These are phyloP conservation scores for Paraglomus occultum DNA, from an alignment of 192 early-diverging fungal genomes.

Conservation along the genomic window DNA sequence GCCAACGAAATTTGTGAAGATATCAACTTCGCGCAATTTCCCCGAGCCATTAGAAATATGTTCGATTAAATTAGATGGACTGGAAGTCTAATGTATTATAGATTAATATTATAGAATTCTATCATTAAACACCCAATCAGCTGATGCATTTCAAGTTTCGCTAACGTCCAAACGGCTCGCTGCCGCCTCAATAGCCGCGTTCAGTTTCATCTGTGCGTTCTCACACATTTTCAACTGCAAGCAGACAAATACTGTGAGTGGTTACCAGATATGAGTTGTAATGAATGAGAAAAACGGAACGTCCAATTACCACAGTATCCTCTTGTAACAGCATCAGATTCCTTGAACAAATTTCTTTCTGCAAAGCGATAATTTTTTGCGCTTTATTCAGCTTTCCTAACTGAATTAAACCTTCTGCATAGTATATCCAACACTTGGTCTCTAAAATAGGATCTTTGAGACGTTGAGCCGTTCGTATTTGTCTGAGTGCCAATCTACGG, in stretches of 20 bases:
- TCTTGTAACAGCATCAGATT: neutral
- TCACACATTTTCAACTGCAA: slow-evolving; percentile 13
- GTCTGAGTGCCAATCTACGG: slow-evolving; percentile 33
- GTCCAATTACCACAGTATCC: neutral
- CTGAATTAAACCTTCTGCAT: slow-evolving; percentile 43
- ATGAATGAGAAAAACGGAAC: neutral
- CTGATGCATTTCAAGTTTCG: too few species aligned
- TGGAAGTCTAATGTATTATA: too few species aligned
- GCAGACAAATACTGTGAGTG: neutral
- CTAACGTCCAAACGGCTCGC: too few species aligned
- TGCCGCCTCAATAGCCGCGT: neutral
- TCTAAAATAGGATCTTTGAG: slow-evolving; percentile 39
- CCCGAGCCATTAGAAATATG: slow-evolving; percentile 22
- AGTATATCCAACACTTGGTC: slow-evolving; percentile 48
- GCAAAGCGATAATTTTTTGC: slow-evolving; percentile 29
- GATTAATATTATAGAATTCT: too few species aligned
- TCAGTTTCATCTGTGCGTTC: slow-evolving; percentile 14
- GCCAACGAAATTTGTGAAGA: neutral
- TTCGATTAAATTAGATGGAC: slow-evolving; percentile 20
- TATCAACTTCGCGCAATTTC: slow-evolving; percentile 3
- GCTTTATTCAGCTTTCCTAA: slow-evolving; percentile 33
- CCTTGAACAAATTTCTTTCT: slow-evolving; percentile 10
- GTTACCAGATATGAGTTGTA: neutral
- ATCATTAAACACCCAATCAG: too few species aligned
- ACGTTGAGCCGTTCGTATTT: slow-evolving; percentile 38